phyloP scores from a whole-genome alignment of 495 filamentous ascomycete genomes.

The Mytilinidion resinicola region DNA sequence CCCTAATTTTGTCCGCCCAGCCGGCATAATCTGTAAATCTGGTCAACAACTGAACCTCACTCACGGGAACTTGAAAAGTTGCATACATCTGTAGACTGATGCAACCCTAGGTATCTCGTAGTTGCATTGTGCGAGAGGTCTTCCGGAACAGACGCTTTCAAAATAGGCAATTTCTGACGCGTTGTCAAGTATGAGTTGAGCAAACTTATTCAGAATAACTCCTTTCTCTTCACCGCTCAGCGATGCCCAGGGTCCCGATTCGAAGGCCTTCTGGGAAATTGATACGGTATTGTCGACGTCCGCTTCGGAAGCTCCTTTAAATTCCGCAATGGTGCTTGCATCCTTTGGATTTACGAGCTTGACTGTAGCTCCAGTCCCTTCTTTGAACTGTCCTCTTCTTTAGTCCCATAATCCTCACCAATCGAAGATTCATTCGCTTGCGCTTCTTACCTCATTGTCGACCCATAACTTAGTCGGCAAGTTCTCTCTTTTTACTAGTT shows the following conservation, averaged over 20 bases:
- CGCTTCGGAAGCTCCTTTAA: neutral
- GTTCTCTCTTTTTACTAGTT: neutral
- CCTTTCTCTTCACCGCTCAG: slow-evolving; percentile 20
- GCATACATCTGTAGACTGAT: neutral
- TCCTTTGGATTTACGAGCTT: neutral
- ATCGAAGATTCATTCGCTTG: no score
- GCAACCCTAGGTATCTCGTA: neutral
- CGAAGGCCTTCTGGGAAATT: slow-evolving; percentile 42
- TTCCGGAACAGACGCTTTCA: slow-evolving; percentile 5
- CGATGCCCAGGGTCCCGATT: slow-evolving; percentile 36
- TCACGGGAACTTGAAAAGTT: neutral
- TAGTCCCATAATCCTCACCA: neutral
- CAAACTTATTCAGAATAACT: neutral
- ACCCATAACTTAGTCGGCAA: neutral
- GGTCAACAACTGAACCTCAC: neutral
- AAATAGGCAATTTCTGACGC: neutral
- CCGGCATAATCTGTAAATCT: slow-evolving; percentile 9
- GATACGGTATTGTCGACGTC: slow-evolving; percentile 49
- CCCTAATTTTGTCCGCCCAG: slow-evolving; percentile 11
- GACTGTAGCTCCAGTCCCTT: neutral
- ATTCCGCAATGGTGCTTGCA: neutral
- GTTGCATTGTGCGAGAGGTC: neutral
- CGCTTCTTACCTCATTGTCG: neutral
- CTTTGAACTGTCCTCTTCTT: neutral
- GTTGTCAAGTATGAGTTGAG: slow-evolving; percentile 3